Evolutionary conservation across 345 rosid genomes (phyloP), one percentile per base, ranked within the genome.

Genomic region (Eucalyptus viminalis): DNA sequence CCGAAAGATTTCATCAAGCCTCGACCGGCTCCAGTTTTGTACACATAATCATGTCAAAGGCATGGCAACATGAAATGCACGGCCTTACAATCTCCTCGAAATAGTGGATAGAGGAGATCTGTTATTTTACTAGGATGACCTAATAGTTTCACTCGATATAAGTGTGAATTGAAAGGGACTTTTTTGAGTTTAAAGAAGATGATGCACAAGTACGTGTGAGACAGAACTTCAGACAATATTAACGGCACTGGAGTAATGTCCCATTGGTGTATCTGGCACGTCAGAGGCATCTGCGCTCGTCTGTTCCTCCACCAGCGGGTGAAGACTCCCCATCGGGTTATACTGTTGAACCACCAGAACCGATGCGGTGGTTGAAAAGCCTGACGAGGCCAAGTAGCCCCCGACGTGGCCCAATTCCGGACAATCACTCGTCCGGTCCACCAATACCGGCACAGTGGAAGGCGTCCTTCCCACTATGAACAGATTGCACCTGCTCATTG

Each of bases 321-420:
- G 90, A 37, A 58, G 86, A 43, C 87, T 62, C 31, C 86, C 72
- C 56, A 60, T 19, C 6, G 90, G 88, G 62, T 88, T 87, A 85
- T 91, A 88, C 56, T 90, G 92, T 53, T 90, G 92, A 13, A 91
- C 21, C 25, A 92, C 91, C 87, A 92, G 87, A 44, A 91, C 92
- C 11, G 93, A 92, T 24, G 92, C 91, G 4, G 91, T 89, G 50
- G 89, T 90, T 2, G 92, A 86, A 85, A 90, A 89, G 24, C 89
- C 92, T 3, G 93, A 88, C 6, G 92, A 91, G 72, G 91, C 89
- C 88, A 91, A 58, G 80, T 88, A 86, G 89, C 92, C 90, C 10
- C 94, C 93, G 1, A 94, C 91, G 9, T 91, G 88, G 11, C 95
- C 95, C n/a, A 92, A 49, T 51, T 94, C 95, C 6, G 91, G 92